A percentile compares a stretch with the other conserved stretches of the same genome.
phyloP scores from a whole-genome alignment of 495 filamentous ascomycete genomes.

The Neurospora sp. region DNA sequence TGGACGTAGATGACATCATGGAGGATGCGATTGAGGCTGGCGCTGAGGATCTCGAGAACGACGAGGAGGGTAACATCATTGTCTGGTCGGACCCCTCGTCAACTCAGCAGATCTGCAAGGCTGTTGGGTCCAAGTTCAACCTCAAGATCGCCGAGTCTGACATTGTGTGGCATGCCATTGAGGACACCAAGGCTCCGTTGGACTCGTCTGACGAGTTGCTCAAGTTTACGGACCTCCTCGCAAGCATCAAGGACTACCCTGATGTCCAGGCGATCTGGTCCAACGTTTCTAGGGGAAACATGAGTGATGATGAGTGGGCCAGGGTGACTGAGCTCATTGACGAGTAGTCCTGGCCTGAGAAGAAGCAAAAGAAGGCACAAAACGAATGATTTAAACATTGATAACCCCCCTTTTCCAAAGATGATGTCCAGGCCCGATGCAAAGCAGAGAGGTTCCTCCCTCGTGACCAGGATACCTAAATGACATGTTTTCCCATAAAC shows the following conservation, averaged over 20 bases:
- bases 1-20: conserved; percentile 63
- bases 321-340: conserved; percentile 39
- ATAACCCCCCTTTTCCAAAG: not conserved
- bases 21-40: conserved; percentile 81
- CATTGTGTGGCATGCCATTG: conserved; percentile 78
- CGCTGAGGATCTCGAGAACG: conserved; percentile 66
- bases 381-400: conserved; percentile 7
- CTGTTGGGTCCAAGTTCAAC: conserved; percentile 44
- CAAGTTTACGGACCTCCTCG: conserved; percentile 45
- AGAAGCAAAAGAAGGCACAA: not conserved
- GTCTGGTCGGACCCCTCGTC: conserved; percentile 65
- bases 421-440: not conserved
- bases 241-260: conserved; percentile 45
- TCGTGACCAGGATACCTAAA: not conserved
- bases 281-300: conserved; percentile 41
- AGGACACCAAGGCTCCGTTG: conserved; percentile 59
- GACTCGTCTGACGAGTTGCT: conserved; percentile 38
- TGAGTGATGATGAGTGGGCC: conserved; percentile 38
- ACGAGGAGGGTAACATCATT: conserved; percentile 58
- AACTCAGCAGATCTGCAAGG: conserved; percentile 55
- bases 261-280: conserved; percentile 61
- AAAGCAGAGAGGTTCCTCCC: not conserved
- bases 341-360: not conserved
- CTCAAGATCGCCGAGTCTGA: conserved; percentile 60
- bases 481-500: not conserved